A percentile compares a stretch with the other conserved stretches of the same genome.
These are phyloP conservation scores for Diaporthe sp. DNA, from an alignment of 2,329 filamentous ascomycete species.

Conservation along the genomic window DNA sequence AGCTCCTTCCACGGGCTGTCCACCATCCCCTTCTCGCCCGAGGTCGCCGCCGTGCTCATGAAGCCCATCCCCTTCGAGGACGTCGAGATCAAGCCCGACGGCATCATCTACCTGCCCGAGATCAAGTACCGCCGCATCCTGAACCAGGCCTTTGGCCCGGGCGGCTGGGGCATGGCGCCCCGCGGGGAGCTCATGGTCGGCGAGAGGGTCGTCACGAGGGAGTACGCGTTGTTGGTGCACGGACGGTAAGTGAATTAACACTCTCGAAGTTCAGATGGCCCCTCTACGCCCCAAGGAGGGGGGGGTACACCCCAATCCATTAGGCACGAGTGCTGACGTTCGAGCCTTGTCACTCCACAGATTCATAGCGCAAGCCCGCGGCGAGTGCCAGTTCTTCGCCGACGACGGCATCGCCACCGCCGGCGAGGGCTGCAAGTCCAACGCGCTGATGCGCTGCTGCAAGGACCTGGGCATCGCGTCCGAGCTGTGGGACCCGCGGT, in stretches of 20 bases:
- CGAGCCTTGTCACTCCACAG: constrained; percentile 59
- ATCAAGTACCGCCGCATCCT: constrained; percentile 96
- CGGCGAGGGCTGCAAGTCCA: constrained; percentile 97
- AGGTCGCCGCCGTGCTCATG: constrained; percentile 78
- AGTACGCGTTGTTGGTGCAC: constrained; percentile 91
- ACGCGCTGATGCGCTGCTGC: constrained; percentile 97
- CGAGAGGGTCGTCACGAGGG: constrained; percentile 84
- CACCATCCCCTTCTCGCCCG: constrained; percentile 76
- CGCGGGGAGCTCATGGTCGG: constrained; percentile 88
- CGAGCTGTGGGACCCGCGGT: constrained; percentile 96
- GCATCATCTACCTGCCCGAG: constrained; percentile 95
- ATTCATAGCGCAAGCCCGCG: constrained; percentile 90
- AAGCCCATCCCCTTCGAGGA: constrained; percentile 78
- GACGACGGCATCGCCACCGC: constrained; percentile 93
- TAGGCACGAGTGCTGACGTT: not conserved
- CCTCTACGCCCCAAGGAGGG: too few species aligned
- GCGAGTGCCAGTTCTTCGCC: constrained; percentile 91
- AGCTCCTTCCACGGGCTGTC: constrained; percentile 86
- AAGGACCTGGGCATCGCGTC: constrained; percentile 96
- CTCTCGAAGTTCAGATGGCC: not conserved
- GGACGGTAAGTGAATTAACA: constrained; percentile 73
- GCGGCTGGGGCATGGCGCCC: constrained; percentile 94
- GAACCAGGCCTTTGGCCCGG: constrained; percentile 92
- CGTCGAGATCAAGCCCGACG: constrained; percentile 97
- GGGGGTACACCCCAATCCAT: too few species aligned